These are phyloP conservation scores for Pythium aphanidermatum DNA, from an alignment of 352 stramenopile species.

Conservation along the genomic window DNA sequence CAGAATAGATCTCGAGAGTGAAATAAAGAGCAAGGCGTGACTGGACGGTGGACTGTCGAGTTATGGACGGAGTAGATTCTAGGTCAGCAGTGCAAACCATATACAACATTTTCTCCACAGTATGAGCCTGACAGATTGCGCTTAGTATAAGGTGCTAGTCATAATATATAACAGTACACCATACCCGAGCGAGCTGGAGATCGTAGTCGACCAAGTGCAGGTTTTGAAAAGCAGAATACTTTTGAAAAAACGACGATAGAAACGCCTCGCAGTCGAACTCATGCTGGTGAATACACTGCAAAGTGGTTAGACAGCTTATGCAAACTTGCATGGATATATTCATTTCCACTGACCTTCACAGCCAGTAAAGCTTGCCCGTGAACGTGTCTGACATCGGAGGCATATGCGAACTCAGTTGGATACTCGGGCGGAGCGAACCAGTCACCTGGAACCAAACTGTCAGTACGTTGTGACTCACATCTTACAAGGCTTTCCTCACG, in stretches of 20 bases:
- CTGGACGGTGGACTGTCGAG: slow-evolving; percentile 4
- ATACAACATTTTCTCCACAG: slow-evolving; percentile 32
- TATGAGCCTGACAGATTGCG: slow-evolving; percentile 13
- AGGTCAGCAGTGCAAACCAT: slow-evolving; percentile 45
- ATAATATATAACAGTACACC: neutral
- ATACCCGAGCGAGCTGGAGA: slow-evolving; percentile 41
- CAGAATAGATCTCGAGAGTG: slow-evolving; percentile 34
- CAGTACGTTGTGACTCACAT: too few species aligned
- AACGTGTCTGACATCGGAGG: too few species aligned
- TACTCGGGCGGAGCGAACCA: slow-evolving; percentile 15
- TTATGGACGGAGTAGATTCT: slow-evolving; percentile 10
- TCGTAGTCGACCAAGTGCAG: slow-evolving; percentile 62
- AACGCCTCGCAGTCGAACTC: slow-evolving; percentile 57
- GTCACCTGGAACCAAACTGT: slow-evolving; percentile 1
- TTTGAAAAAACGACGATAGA: slow-evolving; percentile 36
- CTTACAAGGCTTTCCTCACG: too few species aligned
- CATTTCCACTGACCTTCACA: neutral
- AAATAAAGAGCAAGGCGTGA: slow-evolving; percentile 35
- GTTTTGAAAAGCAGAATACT: slow-evolving; percentile 29
- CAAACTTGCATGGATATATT: slow-evolving; percentile 1
- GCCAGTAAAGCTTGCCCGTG: neutral
- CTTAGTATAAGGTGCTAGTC: neutral
- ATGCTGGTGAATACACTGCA: slow-evolving; percentile 36
- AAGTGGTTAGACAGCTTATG: neutral
- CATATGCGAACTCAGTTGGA: slow-evolving; percentile 17